A percentile compares a stretch with the other conserved stretches of the same genome.
Conservation (phyloP, 2,329 filamentous ascomycete genomes). For the Capronia coronata region DNA sequence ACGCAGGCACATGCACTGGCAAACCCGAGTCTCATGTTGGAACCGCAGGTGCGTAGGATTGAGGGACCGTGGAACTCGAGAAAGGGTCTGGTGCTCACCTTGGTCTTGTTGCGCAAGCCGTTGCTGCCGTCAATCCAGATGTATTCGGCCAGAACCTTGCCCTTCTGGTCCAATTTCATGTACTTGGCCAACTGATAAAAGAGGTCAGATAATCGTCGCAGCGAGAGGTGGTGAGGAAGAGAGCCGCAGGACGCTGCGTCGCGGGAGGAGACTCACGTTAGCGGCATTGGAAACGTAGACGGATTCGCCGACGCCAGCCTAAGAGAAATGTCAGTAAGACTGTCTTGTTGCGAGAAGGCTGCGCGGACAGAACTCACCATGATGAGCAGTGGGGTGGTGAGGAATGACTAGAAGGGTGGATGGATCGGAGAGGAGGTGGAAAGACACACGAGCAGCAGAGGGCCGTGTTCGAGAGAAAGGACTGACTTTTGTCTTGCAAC, state of each 20-base stretch:
- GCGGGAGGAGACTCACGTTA: constrained; percentile 40
- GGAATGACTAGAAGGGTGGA: not conserved
- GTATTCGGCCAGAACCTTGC: constrained; percentile 86
- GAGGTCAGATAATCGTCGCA: constrained; percentile 5
- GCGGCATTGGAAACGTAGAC: constrained; percentile 41
- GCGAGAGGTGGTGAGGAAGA: constrained; percentile 26
- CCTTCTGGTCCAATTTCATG: constrained; percentile 82
- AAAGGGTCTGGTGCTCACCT: constrained; percentile 56
- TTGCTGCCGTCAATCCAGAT: constrained; percentile 87
- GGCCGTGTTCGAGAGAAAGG: not conserved
- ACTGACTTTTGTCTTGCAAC: not conserved
- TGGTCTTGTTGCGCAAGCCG: constrained; percentile 87
- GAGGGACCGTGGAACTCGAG: not conserved
- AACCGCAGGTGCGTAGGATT: constrained; percentile 1
- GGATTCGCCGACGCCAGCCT: constrained; percentile 35
- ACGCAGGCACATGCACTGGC: not conserved
- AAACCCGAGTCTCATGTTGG: not conserved
- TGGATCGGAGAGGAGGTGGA: not conserved
- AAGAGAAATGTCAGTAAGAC: constrained; percentile 4
- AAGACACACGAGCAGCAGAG: not conserved
- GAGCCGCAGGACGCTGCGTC: constrained; percentile 8
- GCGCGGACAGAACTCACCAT: constrained; percentile 18
- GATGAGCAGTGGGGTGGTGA: constrained; percentile 10
- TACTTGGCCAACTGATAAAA: constrained; percentile 78
- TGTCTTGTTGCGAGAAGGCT: not conserved